phyloP scores from a whole-genome alignment of 2,329 filamentous ascomycete genomes.

The Aureobasidium lini region DNA sequence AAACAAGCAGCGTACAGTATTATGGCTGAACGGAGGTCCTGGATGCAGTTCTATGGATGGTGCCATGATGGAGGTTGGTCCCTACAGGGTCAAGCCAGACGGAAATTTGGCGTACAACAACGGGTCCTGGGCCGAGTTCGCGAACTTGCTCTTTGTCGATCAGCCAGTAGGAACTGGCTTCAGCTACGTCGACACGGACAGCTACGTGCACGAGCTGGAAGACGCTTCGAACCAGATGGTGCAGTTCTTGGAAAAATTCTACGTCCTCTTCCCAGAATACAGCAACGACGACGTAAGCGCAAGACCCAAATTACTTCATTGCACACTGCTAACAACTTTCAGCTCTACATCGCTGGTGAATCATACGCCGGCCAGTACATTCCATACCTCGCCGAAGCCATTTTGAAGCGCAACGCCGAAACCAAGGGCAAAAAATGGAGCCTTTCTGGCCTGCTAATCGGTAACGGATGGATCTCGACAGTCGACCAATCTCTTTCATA shows the following conservation, averaged over 20 bases:
- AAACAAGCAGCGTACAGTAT: constrained; percentile 78
- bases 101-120: constrained; percentile 70
- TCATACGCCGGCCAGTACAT: constrained; percentile 95
- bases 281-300: constrained; percentile 77
- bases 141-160: constrained; percentile 93
- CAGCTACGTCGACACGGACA: constrained; percentile 89
- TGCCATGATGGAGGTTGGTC: constrained; percentile 91
- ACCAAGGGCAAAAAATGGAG: constrained; percentile 55
- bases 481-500: constrained; percentile 85
- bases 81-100: constrained; percentile 75
- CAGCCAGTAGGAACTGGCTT: constrained; percentile 95
- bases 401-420: constrained; percentile 73
- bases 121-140: constrained; percentile 98
- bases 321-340: background rate
- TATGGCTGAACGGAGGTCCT: constrained; percentile 96
- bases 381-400: constrained; percentile 88
- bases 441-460: constrained; percentile 79
- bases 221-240: constrained; percentile 89
- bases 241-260: constrained; percentile 85
- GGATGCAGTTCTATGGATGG: constrained; percentile 98
- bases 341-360: constrained; percentile 93
- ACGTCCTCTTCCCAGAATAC: constrained; percentile 83
- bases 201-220: constrained; percentile 74
- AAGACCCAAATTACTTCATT: background rate
- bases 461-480: constrained; percentile 96